phyloP scores from a whole-genome alignment of 441 rosid species.

The Euphorbia corollata region DNA sequence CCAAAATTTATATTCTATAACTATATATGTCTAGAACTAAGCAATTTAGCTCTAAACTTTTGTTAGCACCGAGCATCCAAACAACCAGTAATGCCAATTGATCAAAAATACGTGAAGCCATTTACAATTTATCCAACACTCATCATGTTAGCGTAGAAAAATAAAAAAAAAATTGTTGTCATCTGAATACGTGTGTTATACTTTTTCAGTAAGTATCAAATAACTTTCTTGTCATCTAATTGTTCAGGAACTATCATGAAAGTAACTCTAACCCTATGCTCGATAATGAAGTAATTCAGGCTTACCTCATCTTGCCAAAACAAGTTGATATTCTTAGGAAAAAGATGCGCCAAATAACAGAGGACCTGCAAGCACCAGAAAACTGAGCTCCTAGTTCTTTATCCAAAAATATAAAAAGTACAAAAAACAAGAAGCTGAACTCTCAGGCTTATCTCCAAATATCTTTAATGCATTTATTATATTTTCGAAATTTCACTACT shows the following conservation, averaged over 20 bases:
- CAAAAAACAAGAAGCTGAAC: not conserved
- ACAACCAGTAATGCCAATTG: not conserved
- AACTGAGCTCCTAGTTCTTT: slow-evolving; percentile 1
- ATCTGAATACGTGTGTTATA: not conserved
- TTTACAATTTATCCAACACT: not conserved
- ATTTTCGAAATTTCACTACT: not conserved
- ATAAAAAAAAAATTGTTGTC: not conserved
- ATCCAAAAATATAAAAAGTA: slow-evolving; percentile 3
- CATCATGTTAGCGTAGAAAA: not conserved
- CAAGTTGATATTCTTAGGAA: slow-evolving; percentile 74
- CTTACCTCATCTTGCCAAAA: slow-evolving; percentile 99
- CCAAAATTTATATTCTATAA: too few relatives aligned
- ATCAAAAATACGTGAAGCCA: not conserved
- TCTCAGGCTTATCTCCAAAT: not conserved
- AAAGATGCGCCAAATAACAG: slow-evolving; percentile 81
- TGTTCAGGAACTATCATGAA: not conserved
- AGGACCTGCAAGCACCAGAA: slow-evolving; percentile 56
- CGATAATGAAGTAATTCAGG: slow-evolving; percentile 24
- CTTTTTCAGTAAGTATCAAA: too few relatives aligned
- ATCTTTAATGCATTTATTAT: not conserved
- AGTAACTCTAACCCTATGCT: slow-evolving; percentile 12
- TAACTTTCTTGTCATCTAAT: too few relatives aligned
- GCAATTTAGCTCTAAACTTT: too few relatives aligned
- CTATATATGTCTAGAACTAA: too few relatives aligned
- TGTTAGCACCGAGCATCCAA: not conserved